Base-by-base conservation (phyloP, 306 rosid species). In the Castanopsis chinensis region DNA sequence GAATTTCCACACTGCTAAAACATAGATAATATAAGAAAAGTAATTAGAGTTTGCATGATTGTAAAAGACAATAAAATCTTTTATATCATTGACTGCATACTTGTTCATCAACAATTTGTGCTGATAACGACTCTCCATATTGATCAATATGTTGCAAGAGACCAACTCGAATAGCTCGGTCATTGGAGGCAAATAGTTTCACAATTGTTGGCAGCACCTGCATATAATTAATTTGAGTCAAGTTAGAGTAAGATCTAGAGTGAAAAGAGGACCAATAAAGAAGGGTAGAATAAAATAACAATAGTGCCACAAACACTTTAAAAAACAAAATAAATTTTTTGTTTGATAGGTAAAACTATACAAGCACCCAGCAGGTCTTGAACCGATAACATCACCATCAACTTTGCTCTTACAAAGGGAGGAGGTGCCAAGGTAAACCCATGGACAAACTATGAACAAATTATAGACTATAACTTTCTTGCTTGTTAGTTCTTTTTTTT, bases 121-220 rank as follows among this genome's bases (percentile, higher is more conserved):
- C 87, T 14, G 99, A 89, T 76, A 93, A 90, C 25, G 98, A 87
- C 75, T 93, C 99, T 55, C 99, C 99, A 77, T 25, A 96, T 77
- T 96, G 99, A 84, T 96, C 98, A 78, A 96, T 88, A 89, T 96
- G 96, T 84, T 96, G 99, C 83, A 96, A 89, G 78, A 96, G 99
- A 56, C 91, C 86, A 78, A 92, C 95, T 72, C 96, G 89, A 82
- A 96, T 89, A 79, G 98, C 90, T 86, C 98, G 94, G 76, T 96
- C 99, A 86, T 93, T 96, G 83, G 99, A 96, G 64, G 96, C 89
- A 86, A 91, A 96, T 73, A 96, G 94, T 83, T 96, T 96, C 83
- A 93, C 88, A 28, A 93, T 73, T 23, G 99, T 88, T 79, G 99
- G 97, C 79, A 91, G 89, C 64, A 96, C 91, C 98, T 96, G 76